Conservation (phyloP, 2,329 filamentous ascomycete genomes). For the Clonostachys chloroleuca region DNA sequence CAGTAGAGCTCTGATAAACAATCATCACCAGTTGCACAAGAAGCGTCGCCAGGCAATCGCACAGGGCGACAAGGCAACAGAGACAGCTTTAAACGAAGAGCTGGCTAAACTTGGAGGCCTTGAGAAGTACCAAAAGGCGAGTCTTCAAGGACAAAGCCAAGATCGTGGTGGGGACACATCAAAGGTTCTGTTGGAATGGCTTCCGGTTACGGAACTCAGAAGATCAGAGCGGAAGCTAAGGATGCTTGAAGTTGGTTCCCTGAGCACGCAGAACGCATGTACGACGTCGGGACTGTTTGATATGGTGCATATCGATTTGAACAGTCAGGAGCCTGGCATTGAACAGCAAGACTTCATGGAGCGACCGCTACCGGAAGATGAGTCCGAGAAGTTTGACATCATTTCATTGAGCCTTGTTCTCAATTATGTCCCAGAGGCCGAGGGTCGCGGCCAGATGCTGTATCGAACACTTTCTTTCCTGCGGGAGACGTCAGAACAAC, state of each 20-base stretch:
- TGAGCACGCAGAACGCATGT: constrained; percentile 82
- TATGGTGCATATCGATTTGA: constrained; percentile 82
- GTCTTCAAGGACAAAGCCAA: constrained; percentile 61
- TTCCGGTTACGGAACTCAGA: constrained; percentile 27
- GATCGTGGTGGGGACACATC: constrained; percentile 67
- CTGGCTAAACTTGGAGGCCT: constrained; percentile 57
- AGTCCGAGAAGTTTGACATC: constrained; percentile 72
- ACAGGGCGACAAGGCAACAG: constrained; percentile 39
- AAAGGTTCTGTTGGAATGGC: constrained; percentile 59
- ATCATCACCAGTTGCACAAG: constrained; percentile 62
- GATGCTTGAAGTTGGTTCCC: constrained; percentile 84
- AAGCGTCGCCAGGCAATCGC: constrained; percentile 48
- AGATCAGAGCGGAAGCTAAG: constrained; percentile 32
- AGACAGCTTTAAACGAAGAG: constrained; percentile 42
- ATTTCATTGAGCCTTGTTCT: constrained; percentile 89
- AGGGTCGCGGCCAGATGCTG: constrained; percentile 79
- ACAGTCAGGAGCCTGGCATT: constrained; percentile 80
- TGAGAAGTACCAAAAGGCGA: constrained; percentile 61
- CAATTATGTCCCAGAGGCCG: constrained; percentile 84
- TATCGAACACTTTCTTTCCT: constrained; percentile 70
- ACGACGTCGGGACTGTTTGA: constrained; percentile 67
- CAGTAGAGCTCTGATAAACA: constrained; percentile 60
- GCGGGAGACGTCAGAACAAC: constrained; percentile 15
- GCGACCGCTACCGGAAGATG: constrained; percentile 62
- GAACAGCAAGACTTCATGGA: constrained; percentile 92